phyloP scores from a whole-genome alignment of 345 rosid species.

The Balakata baccata region DNA sequence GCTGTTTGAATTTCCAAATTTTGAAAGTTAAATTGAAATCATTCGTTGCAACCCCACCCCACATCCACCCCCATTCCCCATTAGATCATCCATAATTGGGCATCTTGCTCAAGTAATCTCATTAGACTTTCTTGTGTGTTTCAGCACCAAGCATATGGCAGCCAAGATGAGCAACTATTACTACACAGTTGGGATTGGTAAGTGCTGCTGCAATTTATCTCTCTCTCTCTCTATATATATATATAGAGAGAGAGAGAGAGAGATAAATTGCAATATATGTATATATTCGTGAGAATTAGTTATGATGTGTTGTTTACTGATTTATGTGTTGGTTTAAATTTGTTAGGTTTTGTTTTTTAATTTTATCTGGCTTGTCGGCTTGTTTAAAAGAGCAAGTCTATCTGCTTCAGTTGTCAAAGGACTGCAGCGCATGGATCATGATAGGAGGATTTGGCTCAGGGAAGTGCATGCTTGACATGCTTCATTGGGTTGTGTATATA shows the following conservation, averaged over 20 bases:
- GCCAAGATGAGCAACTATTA: slow-evolving; percentile 49
- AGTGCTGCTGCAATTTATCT: not conserved
- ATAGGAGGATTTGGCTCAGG: slow-evolving; percentile 7
- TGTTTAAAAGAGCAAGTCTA: slow-evolving; percentile 22
- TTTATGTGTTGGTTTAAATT: slow-evolving; percentile 1
- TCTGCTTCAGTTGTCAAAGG: slow-evolving; percentile 4
- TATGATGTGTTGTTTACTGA: not conserved
- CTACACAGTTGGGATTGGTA: slow-evolving; percentile 16
- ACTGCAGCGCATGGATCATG: not conserved
- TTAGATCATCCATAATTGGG: too few species aligned
- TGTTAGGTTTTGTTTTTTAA: slow-evolving; percentile 18
- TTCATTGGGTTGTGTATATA: slow-evolving; percentile 30
- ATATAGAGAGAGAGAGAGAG: too few species aligned
- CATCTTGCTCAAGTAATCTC: not conserved
- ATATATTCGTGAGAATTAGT: too few species aligned
- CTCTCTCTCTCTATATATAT: too few species aligned
- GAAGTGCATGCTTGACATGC: slow-evolving; percentile 4
- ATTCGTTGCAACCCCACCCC: too few species aligned
- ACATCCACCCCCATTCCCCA: too few species aligned
- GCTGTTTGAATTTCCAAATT: too few species aligned
- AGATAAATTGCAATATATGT: too few species aligned
- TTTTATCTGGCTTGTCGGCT: slow-evolving; percentile 8
- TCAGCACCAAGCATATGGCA: slow-evolving; percentile 60
- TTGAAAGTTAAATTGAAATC: too few species aligned
- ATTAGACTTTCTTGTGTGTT: slow-evolving; percentile 1